Evolutionary conservation across 331 rosid genomes (phyloP), one percentile per base, ranked within the genome.

Genomic region (Malus hybrid): DNA sequence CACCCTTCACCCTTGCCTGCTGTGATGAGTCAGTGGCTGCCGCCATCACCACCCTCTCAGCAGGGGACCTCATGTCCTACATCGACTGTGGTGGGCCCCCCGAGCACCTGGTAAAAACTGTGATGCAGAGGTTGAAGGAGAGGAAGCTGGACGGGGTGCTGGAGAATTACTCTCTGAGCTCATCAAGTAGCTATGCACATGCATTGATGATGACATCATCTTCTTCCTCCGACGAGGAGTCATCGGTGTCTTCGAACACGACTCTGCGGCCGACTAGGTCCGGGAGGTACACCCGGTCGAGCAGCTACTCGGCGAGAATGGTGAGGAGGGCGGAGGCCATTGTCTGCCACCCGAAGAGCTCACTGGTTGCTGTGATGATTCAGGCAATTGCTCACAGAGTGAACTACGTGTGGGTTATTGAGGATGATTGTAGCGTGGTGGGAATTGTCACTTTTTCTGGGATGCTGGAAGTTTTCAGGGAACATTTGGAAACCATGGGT

Each of bases 351-450:
- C 92, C 93, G 20, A 89, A 85, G 83, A 94, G 99, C 85, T 94
- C 99, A 0, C 70, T 94, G 69, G 82, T 92, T 28, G 99, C 99
- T 71, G 99, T 89, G 70, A 90, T 94, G 93, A 94, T 94, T 73
- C 99, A 94, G 76, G 99, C 99, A 44, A 92, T 94, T 65, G 97
- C 99, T 80, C 97, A 94, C 28, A 84, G 99, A 32, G 99, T 89
- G 46, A 92, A 90, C 73, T 94, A 94, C 50, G 85, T 92, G 55
- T 94, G 99, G 99, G 99, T 94, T 22, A 81, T 90, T 29, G 97
- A 94, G 69, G 97, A 92, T 73, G 99, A 90, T 44, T 90, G 93
- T 78, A 89, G 96, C 82, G 76, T 94, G 78, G 84, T 89, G 7
- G 99, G 99, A 6, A 92, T 92, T 68, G 97, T 90, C 56, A 94